Evolutionary conservation across 106 monocot genomes (phyloP), one percentile per base, ranked within the genome.

Genomic region (Iris macrosiphon): DNA sequence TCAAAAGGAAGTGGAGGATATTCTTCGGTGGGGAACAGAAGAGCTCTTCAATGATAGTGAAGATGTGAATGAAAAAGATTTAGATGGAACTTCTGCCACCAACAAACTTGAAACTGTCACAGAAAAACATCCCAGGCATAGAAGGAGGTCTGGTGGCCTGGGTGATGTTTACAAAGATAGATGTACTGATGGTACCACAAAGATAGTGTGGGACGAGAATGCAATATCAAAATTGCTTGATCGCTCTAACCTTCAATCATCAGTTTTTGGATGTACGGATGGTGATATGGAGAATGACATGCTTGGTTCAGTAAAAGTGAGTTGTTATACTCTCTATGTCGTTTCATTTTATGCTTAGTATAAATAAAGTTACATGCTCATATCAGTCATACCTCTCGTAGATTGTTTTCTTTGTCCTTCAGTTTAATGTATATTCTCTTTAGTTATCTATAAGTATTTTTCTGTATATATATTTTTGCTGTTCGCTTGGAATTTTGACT

Each of bases 11-110:
- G 96, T 96, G 25, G 89, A 90, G 65, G 90, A 96, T 48, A 96
- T 96, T 68, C 82, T 96, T 66, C 79, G 79, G 3, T 96, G 96
- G 96, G 96, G 96, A 62, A 96, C 96, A 15, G 96, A 96, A 46
- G 96, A 96, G 57, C 89, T 96, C 54, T 96, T 96, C 21, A 52
- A 65, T 64, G 64, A 81, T 55, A 38, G 50, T 63, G 84, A 84
- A 63, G 41, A 23, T 55, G 28, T 35, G 3, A 63, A 47, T 71
- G 67, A 17, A 48, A 70, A 77, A 58, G 72, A 83, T 82, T 19
- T 28, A 25, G 83, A 73, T 57, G 86, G 78, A 50, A 30, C 52
- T 61, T 79, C 60, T 52, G n/a, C n/a, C n/a, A 69, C 33, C 23
- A 41, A 24, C 55, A 79, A 67, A 75, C 25, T 59, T 62, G 84